These are phyloP conservation scores for Boletus pseudo-olivaceus DNA, from an alignment of 768 basidiomycete species.

Conservation along the genomic window DNA sequence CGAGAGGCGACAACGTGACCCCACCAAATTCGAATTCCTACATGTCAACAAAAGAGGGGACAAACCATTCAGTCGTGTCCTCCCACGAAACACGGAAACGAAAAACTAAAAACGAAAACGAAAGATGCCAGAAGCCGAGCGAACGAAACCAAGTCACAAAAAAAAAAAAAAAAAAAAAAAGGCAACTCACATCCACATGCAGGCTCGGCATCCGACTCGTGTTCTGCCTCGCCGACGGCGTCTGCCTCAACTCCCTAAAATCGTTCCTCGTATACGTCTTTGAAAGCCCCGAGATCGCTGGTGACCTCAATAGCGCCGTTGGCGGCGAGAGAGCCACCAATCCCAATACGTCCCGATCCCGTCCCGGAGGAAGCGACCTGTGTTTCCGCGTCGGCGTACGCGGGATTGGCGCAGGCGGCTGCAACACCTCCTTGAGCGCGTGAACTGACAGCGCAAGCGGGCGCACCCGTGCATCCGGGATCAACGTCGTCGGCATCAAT, in stretches of 20 bases:
- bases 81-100: no score
- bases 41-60: not conserved
- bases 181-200: conserved; percentile 65
- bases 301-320: conserved; percentile 63
- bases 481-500: conserved; percentile 28
- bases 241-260: conserved; percentile 71
- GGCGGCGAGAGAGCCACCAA: conserved; percentile 68
- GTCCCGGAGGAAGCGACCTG: conserved; percentile 22
- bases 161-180: conserved; percentile 14
- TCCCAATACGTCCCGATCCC: conserved; percentile 37
- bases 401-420: conserved; percentile 37
- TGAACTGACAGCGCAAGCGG: conserved; percentile 42
- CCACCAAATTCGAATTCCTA: conserved; percentile 36
- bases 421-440: conserved; percentile 48
- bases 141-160: conserved; percentile 4
- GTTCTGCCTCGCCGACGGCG: conserved; percentile 58
- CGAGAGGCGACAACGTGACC: conserved; percentile 28
- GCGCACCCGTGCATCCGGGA: conserved; percentile 28
- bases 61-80: not conserved
- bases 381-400: conserved; percentile 52
- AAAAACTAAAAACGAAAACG: not conserved
- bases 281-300: conserved; percentile 72
- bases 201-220: conserved; percentile 84
- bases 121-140: no score
- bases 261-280: conserved; percentile 82